phyloP scores from a whole-genome alignment of 2,329 filamentous ascomycete species.

The Colletotrichum somersetense region DNA sequence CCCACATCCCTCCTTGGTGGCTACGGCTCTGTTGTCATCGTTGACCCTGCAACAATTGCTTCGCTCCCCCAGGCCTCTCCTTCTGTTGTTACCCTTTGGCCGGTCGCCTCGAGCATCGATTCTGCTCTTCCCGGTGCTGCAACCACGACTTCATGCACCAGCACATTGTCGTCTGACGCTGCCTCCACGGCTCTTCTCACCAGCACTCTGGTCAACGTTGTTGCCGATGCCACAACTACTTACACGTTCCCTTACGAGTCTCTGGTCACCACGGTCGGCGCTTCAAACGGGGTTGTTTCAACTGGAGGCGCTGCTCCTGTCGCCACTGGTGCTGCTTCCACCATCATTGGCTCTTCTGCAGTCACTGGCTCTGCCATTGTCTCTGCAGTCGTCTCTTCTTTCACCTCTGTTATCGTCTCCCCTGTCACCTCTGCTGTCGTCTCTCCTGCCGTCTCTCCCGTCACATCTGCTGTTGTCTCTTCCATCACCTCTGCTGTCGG shows the following conservation, averaged over 20 bases:
- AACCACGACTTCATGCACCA: constrained; percentile 25
- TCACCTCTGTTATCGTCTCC: not conserved
- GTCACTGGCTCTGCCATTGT: not conserved
- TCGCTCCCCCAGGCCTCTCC: not conserved
- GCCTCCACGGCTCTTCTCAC: constrained; percentile 47
- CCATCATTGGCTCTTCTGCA: constrained; percentile 3
- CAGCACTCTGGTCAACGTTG: constrained; percentile 56
- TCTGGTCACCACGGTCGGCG: constrained; percentile 35
- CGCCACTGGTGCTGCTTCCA: not conserved
- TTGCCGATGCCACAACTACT: constrained; percentile 55
- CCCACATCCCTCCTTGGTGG: not conserved
- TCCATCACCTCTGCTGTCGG: constrained; percentile 41
- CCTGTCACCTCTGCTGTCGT: not conserved
- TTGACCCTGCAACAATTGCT: not conserved
- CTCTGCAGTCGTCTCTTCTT: not conserved
- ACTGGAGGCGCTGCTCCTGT: constrained; percentile 43
- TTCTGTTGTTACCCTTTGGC: constrained; percentile 33
- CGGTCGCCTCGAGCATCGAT: not conserved
- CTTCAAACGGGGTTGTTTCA: constrained; percentile 46
- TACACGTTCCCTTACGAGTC: constrained; percentile 48
- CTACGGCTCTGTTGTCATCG: constrained; percentile 10
- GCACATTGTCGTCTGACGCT: not conserved
- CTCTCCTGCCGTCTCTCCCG: not conserved
- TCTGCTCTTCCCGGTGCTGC: constrained; percentile 11
- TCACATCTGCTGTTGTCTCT: not conserved